Evolutionary conservation across 352 stramenopile genomes (phyloP).

Genomic region (Globisporangium orthogonon): DNA sequence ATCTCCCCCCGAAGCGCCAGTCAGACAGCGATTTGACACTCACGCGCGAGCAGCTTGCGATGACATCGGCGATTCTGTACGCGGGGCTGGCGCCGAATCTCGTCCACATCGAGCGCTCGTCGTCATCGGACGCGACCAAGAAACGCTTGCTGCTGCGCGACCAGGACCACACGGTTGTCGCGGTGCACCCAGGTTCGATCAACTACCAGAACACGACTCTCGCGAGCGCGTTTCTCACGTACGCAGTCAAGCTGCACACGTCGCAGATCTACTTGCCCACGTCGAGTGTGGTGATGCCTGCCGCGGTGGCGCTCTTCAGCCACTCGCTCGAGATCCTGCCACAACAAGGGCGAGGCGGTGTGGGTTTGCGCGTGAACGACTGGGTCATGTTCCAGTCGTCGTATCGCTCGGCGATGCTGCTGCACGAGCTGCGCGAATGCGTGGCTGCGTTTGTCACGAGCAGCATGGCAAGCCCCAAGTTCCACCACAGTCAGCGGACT

Average conservation of each 20-base stretch:
- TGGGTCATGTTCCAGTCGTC: slow-evolving; percentile 63
- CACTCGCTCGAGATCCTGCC: slow-evolving; percentile 50
- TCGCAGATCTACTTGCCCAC: slow-evolving; percentile 76
- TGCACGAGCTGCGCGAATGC: slow-evolving; percentile 36
- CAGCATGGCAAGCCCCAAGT: slow-evolving; percentile 21
- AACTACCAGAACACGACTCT: slow-evolving; percentile 59
- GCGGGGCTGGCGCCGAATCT: slow-evolving; percentile 91
- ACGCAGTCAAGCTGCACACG: slow-evolving; percentile 76
- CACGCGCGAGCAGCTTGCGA: slow-evolving; percentile 38
- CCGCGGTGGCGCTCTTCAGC: slow-evolving; percentile 66
- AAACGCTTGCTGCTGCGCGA: slow-evolving; percentile 34
- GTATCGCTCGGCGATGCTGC: slow-evolving; percentile 40
- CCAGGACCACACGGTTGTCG: slow-evolving; percentile 36
- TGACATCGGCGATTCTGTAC: slow-evolving; percentile 67
- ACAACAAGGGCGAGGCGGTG: slow-evolving; percentile 22
- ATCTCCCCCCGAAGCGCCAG: slow-evolving; percentile 19
- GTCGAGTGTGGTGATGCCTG: slow-evolving; percentile 55
- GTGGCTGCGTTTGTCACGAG: slow-evolving; percentile 25
- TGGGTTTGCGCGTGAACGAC: slow-evolving; percentile 60
- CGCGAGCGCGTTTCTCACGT: slow-evolving; percentile 64
- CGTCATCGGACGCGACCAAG: slow-evolving; percentile 20
- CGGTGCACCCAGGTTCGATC: slow-evolving; percentile 68
- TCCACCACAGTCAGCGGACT: slow-evolving; percentile 4
- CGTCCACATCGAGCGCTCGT: slow-evolving; percentile 54
- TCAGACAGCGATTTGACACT: slow-evolving; percentile 17